Percentiles rank a stretch among this genome's conserved stretches.
Conservation (phyloP, 2,329 filamentous ascomycete genomes). For the Purpureocillium takamizusanense region DNA sequence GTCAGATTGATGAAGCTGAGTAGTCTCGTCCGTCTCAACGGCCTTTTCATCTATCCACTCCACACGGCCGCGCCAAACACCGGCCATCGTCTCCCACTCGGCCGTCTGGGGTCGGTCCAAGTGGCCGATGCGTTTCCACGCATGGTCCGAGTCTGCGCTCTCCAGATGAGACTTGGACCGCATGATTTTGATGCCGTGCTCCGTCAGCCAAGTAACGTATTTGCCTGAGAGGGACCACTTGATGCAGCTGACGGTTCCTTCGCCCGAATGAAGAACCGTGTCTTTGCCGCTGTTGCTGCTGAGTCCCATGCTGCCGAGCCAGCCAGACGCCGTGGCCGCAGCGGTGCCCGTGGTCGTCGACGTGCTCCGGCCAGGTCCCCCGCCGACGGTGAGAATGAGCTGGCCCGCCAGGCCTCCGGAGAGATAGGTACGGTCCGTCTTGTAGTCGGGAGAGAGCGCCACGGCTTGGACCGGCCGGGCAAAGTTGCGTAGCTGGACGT, state of each 20-base stretch:
- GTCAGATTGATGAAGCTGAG: constrained; percentile 27
- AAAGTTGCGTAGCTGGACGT: constrained; percentile 89
- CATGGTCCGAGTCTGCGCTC: constrained; percentile 64
- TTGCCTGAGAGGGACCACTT: constrained; percentile 92
- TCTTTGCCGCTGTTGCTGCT: constrained; percentile 74
- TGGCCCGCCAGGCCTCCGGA: constrained; percentile 86
- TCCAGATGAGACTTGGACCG: constrained; percentile 77
- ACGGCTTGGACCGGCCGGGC: constrained; percentile 86
- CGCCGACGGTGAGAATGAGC: constrained; percentile 77
- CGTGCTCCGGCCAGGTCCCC: constrained; percentile 70
- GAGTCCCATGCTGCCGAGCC: constrained; percentile 82
- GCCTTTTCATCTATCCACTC: constrained; percentile 88
- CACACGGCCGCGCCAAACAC: constrained; percentile 83
- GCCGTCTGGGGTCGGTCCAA: constrained; percentile 79
- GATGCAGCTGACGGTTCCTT: constrained; percentile 83
- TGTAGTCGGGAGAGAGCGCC: constrained; percentile 91
- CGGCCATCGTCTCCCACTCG: constrained; percentile 92
- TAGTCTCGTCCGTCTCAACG: constrained; percentile 61
- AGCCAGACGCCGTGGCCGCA: constrained; percentile 75
- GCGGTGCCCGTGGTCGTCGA: constrained; percentile 82
- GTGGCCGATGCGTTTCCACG: constrained; percentile 92
- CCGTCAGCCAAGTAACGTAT: constrained; percentile 92
- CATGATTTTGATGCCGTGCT: constrained; percentile 98
- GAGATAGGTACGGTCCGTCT: constrained; percentile 77
- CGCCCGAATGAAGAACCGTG: constrained; percentile 79